Base-by-base conservation (phyloP, 345 rosid genomes). In the Raphanus raphanistrum region DNA sequence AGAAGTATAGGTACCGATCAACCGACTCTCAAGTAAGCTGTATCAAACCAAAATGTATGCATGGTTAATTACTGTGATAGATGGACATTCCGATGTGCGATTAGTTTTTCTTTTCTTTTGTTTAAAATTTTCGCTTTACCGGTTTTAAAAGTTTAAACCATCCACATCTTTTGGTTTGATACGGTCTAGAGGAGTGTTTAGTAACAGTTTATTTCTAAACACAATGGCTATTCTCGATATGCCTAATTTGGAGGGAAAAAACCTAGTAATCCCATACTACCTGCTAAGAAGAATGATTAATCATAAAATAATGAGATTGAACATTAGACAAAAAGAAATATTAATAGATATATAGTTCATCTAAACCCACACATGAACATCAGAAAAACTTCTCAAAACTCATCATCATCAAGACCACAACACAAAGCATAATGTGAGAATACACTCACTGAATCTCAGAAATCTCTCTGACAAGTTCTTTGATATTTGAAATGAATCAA, bases 331-430 rank as follows among this genome's bases (percentile, higher is more conserved):
- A 12, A 41, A 43, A 8, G 28, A 43, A 57, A 1, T n/a, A 63
- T n/a, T 16, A 10, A 28, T 45, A 66, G 43, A 36, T 29, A 11
- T 26, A 63, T 29, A 28, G 33, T 58, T 7, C 58, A 55, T 41
- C 55, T 11, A 26, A 57, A 6, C 26, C 61, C 70, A 52, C 13
- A 35, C 11, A 62, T 52, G 35, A 10, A 58, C 17, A 29, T 65
- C 15, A 55, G 2, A 63, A 29, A 15, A 21, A 25, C 5, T 64
- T 65, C 10, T 64, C 73, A 60, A 66, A 67, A 48, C 33, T 72
- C 13, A 72, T 78, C 77, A 72, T 78, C 81, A 66, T 66, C 77
- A 78, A 78, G 73, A 72, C 67, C 35, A 72, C 17, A 72, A 50
- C 8, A 50, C 55, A n/a, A 50, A 50, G 55, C 21, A 50, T 50